Conservation (phyloP, 495 filamentous ascomycete genomes). For the Annulohypoxylon maeteangense region DNA sequence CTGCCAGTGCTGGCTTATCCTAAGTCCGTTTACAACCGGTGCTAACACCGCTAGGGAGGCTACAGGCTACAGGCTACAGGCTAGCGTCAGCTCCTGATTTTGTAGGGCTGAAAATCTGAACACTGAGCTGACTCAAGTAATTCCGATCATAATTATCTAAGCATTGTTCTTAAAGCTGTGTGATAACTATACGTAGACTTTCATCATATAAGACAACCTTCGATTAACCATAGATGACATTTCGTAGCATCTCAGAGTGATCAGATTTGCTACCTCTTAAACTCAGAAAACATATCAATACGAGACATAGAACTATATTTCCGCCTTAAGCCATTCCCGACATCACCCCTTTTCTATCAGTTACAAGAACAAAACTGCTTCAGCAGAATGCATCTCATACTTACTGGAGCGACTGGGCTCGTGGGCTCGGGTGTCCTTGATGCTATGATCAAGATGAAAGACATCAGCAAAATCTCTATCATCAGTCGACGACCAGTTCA, state of each 20-base stretch:
- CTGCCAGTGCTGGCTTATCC: not conserved
- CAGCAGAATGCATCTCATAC: slow-evolving; percentile 71
- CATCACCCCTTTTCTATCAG: not conserved
- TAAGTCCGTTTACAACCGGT: slow-evolving; percentile 28
- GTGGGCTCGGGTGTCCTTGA: slow-evolving; percentile 73
- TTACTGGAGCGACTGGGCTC: slow-evolving; percentile 79
- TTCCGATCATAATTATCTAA: not conserved
- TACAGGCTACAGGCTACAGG: not conserved
- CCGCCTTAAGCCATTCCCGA: not conserved
- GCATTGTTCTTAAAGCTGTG: too few relatives aligned
- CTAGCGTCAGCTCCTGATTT: slow-evolving; percentile 28
- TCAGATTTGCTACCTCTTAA: not conserved
- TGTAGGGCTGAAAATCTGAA: slow-evolving; percentile 18
- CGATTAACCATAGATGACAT: not conserved
- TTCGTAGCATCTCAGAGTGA: not conserved
- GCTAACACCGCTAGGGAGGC: not conserved
- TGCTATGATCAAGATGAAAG: slow-evolving; percentile 67
- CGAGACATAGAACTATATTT: not conserved
- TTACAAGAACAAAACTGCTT: not conserved
- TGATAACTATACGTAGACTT: not conserved
- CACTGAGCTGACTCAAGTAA: not conserved
- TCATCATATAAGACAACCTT: not conserved
- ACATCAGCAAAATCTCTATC: slow-evolving; percentile 71
- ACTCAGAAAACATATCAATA: not conserved
- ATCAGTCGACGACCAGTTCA: slow-evolving; percentile 72